These are phyloP conservation scores for Apiospora malaysiana DNA, from an alignment of 2,329 filamentous ascomycete species.

Conservation along the genomic window DNA sequence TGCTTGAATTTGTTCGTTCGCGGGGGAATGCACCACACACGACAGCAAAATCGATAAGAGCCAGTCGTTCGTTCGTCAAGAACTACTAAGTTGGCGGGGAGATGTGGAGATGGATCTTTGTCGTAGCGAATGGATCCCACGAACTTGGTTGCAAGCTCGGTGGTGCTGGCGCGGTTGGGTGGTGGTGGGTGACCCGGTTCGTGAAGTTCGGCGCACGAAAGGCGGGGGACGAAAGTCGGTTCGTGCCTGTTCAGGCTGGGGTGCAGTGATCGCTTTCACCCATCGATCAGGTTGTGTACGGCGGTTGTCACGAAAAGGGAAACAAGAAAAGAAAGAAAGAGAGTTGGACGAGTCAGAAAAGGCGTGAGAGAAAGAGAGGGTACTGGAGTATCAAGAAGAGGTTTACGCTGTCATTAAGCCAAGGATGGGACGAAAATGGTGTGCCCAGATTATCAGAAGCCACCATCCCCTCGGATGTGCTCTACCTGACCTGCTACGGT, in stretches of 20 bases:
- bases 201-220: constrained; percentile 3
- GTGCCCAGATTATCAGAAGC: background rate
- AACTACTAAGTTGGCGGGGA: background rate
- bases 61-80: background rate
- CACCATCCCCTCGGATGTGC: background rate
- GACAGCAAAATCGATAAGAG: constrained; percentile 24
- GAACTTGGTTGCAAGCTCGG: background rate
- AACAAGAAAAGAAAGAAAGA: background rate
- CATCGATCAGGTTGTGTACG: background rate
- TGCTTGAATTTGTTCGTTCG: background rate
- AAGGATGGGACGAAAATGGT: constrained; percentile 7
- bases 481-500: too few species aligned
- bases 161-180: background rate
- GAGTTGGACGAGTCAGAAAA: background rate
- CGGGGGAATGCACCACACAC: constrained; percentile 23
- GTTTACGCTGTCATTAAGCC: constrained; percentile 15
- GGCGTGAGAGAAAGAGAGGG: background rate
- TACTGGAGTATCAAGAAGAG: background rate
- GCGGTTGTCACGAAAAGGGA: background rate
- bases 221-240: constrained; percentile 11
- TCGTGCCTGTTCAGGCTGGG: constrained; percentile 18
- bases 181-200: background rate
- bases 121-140: constrained; percentile 5
- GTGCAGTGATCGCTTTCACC: constrained; percentile 11
- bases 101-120: background rate